Conservation (phyloP, 768 basidiomycete genomes). For the Lenzites betulinus region DNA sequence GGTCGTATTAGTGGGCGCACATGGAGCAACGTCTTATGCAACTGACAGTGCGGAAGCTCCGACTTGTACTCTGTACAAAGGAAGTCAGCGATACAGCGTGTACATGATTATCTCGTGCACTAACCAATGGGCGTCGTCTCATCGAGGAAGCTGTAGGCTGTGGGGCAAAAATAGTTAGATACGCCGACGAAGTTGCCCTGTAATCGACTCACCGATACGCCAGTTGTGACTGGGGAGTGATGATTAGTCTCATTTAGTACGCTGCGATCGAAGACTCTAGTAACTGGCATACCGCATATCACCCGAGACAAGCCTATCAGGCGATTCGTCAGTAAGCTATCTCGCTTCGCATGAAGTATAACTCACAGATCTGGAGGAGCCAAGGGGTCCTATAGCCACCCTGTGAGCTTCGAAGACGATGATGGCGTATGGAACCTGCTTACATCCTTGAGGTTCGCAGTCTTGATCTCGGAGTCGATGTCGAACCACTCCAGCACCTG, state of each 20-base stretch:
- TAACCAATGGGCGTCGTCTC: slow-evolving; percentile 36
- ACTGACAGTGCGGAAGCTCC: slow-evolving; percentile 34
- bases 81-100: background rate
- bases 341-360: too few species aligned
- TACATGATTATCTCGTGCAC: too few species aligned
- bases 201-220: slow-evolving; percentile 38
- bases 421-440: background rate
- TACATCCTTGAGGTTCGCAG: slow-evolving; percentile 39
- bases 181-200: background rate
- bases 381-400: slow-evolving; percentile 32
- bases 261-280: background rate
- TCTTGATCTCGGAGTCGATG: slow-evolving; percentile 63
- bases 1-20: background rate
- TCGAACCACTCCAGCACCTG: slow-evolving; percentile 65
- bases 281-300: slow-evolving; percentile 53
- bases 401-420: too few species aligned
- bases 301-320: slow-evolving; percentile 36
- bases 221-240: slow-evolving; percentile 32
- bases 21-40: background rate
- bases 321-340: too few species aligned
- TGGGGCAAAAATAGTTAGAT: background rate
- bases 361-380: slow-evolving; percentile 43
- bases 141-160: slow-evolving; percentile 37
- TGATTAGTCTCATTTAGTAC: slow-evolving; percentile 23
- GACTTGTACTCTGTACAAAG: slow-evolving; percentile 32